Base-by-base conservation (phyloP, 371 early-diverging fungal species). In the Mucor indicus region DNA sequence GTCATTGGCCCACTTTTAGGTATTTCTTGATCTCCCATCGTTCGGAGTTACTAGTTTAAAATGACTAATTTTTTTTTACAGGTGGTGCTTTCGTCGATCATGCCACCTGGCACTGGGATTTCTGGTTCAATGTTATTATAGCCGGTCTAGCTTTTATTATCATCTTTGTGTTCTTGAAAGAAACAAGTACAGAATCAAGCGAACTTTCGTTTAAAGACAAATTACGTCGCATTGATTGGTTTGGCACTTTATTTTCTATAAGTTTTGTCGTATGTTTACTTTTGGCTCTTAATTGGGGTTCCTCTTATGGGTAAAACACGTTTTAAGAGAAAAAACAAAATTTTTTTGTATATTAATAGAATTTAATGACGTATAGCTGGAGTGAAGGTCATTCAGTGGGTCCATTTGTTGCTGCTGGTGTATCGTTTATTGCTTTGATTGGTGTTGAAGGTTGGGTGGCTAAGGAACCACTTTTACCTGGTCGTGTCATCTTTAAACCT, bases 81-180 rank as follows among this genome's bases (percentile, higher is more conserved):
- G 91, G 90, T 33, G 92, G 91, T 23, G 81, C 80, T 2, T 84
- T 92, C 35, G 73, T 75, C 0, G 80, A 80, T 44, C 51, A 77
- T 30, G 68, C 79, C 29, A 66, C 64, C 1, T 90, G 89, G 90
- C 79, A 85, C 10, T 88, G 85, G 85, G 83, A 80, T 25, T 87
- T 86, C 48, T 80, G 72, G 76, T 69, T 90, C 48, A 90, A 90
- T 60, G 61, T 90, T 15, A 89, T 89, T n/a, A 32, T 92, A n/a
- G 74, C 84, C 13, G 79, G 62, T 4, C 49, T 86, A 20, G 56
- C 85, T 1, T 53, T 83, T 27, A 27, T 70, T 2, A 37, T 84
- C 16, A 44, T 83, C 1, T 24, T 80, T 9, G 72, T 80, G 37
- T 61, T 85, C 21, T 70, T 75, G 5, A 52, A 83, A 9, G 61